These are phyloP conservation scores for Leccinum obscurum DNA, from an alignment of 768 basidiomycete species.

Conservation along the genomic window DNA sequence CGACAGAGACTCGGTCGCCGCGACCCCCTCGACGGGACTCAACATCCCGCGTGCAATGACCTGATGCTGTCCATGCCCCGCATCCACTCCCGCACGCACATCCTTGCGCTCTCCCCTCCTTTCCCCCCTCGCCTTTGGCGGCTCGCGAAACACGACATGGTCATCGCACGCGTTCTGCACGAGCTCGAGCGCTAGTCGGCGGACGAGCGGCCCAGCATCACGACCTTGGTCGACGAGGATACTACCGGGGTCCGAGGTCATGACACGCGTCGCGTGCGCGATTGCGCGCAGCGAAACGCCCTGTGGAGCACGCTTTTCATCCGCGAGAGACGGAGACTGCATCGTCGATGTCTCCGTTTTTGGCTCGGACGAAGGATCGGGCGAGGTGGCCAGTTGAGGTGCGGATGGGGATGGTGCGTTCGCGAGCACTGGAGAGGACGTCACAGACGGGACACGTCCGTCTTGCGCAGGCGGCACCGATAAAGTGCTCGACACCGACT, in stretches of 20 bases:
- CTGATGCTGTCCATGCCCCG: slow-evolving; percentile 17
- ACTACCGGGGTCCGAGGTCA: slow-evolving; percentile 76
- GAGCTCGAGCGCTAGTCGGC: slow-evolving; percentile 63
- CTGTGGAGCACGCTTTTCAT: too few species aligned
- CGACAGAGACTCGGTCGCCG: slow-evolving; percentile 47
- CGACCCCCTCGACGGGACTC: slow-evolving; percentile 40
- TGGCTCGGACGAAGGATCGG: slow-evolving; percentile 21
- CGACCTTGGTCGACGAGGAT: slow-evolving; percentile 70
- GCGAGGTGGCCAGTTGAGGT: slow-evolving; percentile 30
- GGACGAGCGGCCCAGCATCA: slow-evolving; percentile 62
- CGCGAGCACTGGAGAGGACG: slow-evolving; percentile 19
- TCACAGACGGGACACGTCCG: neutral
- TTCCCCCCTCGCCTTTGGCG: slow-evolving; percentile 44
- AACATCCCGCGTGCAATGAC: slow-evolving; percentile 44
- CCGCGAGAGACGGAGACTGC: slow-evolving; percentile 20
- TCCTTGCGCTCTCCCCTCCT: slow-evolving; percentile 34
- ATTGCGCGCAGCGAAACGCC: too few species aligned
- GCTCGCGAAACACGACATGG: slow-evolving; percentile 44
- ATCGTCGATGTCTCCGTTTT: slow-evolving; percentile 30
- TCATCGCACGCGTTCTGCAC: slow-evolving; percentile 69
- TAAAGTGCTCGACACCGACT: slow-evolving; percentile 28
- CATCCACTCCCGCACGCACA: slow-evolving; percentile 21
- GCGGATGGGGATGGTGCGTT: slow-evolving; percentile 18
- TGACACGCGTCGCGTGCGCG: slow-evolving; percentile 36
- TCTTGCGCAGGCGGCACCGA: slow-evolving; percentile 12